These are phyloP conservation scores for Chenopodium berlandieri DNA, from an alignment of 148 eudicot species.

Conservation along the genomic window DNA sequence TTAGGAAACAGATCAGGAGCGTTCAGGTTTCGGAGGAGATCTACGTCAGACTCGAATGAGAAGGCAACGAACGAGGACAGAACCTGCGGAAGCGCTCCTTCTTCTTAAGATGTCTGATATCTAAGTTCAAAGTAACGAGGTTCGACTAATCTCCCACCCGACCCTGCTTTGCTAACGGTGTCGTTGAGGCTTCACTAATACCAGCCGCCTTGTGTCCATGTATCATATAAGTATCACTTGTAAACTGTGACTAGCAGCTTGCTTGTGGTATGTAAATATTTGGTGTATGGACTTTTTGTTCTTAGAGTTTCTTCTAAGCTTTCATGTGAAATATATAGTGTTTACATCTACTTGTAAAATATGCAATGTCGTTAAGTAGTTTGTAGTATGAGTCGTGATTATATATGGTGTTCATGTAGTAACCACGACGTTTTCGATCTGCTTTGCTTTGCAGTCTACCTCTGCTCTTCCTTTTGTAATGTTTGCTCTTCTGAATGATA, in stretches of 20 bases:
- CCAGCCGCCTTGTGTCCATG: neutral
- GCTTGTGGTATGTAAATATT: conserved; percentile 22
- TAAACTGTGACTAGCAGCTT: neutral
- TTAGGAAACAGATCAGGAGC: conserved; percentile 43
- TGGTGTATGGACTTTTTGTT: conserved; percentile 5
- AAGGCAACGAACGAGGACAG: conserved; percentile 32
- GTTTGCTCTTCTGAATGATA: neutral
- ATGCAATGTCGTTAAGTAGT: neutral
- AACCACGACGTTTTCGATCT: neutral
- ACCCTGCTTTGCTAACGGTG: neutral
- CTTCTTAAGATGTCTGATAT: conserved; percentile 42
- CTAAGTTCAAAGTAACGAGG: conserved; percentile 4
- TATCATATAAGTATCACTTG: conserved; percentile 16
- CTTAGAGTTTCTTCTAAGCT: neutral
- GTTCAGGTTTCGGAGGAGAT: conserved; percentile 44
- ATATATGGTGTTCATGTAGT: neutral
- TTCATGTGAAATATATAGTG: conserved; percentile 3
- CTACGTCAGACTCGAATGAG: conserved; percentile 37
- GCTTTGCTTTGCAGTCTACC: neutral
- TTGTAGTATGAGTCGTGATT: conserved; percentile 7
- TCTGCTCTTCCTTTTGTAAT: conserved; percentile 11
- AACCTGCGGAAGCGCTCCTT: conserved; percentile 36
- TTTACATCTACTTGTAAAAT: conserved; percentile 7
- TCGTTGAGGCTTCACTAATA: conserved; percentile 4
- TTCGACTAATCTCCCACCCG: neutral